Base-by-base conservation (phyloP, 495 filamentous ascomycete genomes). In the Talaromyces borbonicus region DNA sequence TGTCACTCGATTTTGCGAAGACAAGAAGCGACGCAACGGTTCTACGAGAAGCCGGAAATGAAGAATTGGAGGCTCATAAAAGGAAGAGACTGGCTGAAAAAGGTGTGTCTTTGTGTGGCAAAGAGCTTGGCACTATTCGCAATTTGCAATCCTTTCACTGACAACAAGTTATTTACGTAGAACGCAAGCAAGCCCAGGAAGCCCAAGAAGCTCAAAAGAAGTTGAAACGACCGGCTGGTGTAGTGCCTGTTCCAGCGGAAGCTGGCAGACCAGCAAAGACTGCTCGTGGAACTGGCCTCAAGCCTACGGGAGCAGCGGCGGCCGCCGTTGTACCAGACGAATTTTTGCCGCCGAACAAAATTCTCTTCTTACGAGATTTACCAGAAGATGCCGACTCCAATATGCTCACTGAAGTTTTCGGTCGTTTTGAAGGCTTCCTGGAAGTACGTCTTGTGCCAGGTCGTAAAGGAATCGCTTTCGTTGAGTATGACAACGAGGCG, bases 321-420 rank as follows among this genome's bases (percentile, higher is more conserved):
- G 74, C 81, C 19, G 74, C 83, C 15, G 84, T 93, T 38, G 79
- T 97, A 12, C 92, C 92, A 2, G 93, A 96, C 75, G 92, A 99
- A 66, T 97, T 93, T 59, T 78, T 97, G 0, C 92, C 89, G 2
- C 90, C 93, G 36, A 99, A 97, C 75, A 94, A 93, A 67, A 92
- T 87, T 49, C 75, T 99, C n/a, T 95, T 97, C 73, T 70, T 97
- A 42, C 88, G 90, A 64, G 88, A 95, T 54, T 58, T 99, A 37
- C 90, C 93, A 12, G 87, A 93, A 52, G 84, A 87, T 47, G 85
- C 84, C 54, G 83, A 82, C 63, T 78, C 84, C 58, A 89, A 92
- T 42, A 75, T 68, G 30, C 80, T 98, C 32, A 80, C 78, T 0
- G 75, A 73, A 19, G 78, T 96, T 46, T 99, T 96, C 69, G 79